Evolutionary conservation across 352 stramenopile species (phyloP).

Genomic region (Phytopythium ostracodes): DNA sequence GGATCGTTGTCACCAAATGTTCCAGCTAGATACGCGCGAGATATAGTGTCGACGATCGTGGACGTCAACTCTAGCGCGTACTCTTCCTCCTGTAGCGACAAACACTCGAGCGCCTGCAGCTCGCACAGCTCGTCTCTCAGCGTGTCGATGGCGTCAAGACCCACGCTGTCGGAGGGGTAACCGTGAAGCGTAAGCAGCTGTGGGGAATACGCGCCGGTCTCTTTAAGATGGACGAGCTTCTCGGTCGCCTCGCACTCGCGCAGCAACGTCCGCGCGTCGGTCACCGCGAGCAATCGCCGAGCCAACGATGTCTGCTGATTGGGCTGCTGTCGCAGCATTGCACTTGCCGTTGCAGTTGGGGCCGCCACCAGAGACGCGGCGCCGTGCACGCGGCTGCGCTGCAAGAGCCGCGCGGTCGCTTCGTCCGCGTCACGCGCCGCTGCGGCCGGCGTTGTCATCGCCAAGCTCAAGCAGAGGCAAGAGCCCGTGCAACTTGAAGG

Average conservation of each 20-base stretch:
- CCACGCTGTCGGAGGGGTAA: background rate
- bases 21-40: slow-evolving; percentile 14
- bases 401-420: background rate
- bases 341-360: background rate
- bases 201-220: background rate
- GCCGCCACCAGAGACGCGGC: background rate
- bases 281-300: slow-evolving; percentile 18
- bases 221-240: slow-evolving; percentile 11
- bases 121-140: slow-evolving; percentile 32
- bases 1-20: background rate
- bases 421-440: background rate
- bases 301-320: too few relatives aligned
- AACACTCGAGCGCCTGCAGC: slow-evolving; percentile 16
- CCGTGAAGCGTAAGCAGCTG: background rate
- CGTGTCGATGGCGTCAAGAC: slow-evolving; percentile 23
- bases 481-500: background rate
- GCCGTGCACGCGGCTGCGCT: background rate
- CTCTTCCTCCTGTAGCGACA: slow-evolving; percentile 20
- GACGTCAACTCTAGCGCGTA: slow-evolving; percentile 19
- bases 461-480: background rate
- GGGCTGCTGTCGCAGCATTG: background rate
- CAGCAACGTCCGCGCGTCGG: slow-evolving; percentile 17
- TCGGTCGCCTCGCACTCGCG: slow-evolving; percentile 21
- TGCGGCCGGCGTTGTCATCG: background rate
- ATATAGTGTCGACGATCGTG: slow-evolving; percentile 17